Percentiles rank a stretch among this genome's conserved stretches.
phyloP scores from a whole-genome alignment of 2,329 filamentous ascomycete genomes.

The Leptodontidium sp. region DNA sequence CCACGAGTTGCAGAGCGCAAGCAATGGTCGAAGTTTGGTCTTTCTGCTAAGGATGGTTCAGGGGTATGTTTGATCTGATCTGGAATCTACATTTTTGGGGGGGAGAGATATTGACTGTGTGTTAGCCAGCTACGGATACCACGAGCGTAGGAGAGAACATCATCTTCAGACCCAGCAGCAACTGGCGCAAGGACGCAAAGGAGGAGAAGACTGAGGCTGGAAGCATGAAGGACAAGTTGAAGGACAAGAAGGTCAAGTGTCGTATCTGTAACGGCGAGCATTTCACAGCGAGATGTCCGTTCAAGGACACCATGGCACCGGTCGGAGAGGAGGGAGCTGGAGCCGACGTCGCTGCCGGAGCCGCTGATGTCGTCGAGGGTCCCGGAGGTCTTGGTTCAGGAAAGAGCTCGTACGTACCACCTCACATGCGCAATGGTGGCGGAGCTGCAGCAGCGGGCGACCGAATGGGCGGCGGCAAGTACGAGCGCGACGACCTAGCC shows the following conservation, averaged over 20 bases:
- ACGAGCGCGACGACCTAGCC: conserved; percentile 93
- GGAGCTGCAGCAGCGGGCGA: conserved; percentile 71
- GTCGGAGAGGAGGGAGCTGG: conserved; percentile 67
- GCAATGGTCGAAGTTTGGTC: conserved; percentile 91
- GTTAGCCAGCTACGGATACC: conserved; percentile 26
- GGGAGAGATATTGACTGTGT: conserved; percentile 14
- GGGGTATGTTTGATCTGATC: conserved; percentile 22
- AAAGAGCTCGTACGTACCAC: conserved; percentile 91
- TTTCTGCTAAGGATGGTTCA: conserved; percentile 81
- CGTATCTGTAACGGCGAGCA: conserved; percentile 99
- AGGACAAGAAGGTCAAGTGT: conserved; percentile 99
- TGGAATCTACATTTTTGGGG: background rate
- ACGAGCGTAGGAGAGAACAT: conserved; percentile 89
- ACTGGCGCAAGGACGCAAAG: conserved; percentile 92
- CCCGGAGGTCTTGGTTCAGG: conserved; percentile 68
- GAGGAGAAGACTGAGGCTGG: conserved; percentile 81
- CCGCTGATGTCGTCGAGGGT: conserved; percentile 53
- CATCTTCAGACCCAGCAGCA: conserved; percentile 89
- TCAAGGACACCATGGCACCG: conserved; percentile 99
- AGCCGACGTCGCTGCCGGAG: conserved; percentile 59
- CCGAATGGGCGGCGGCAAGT: conserved; percentile 87
- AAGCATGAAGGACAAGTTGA: conserved; percentile 82
- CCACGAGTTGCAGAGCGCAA: conserved; percentile 95
- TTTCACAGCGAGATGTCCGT: conserved; percentile 98
- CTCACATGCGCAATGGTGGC: conserved; percentile 81